Evolutionary conservation across 257 asterid genomes (phyloP).

Genomic region (Primulina tabacum): DNA sequence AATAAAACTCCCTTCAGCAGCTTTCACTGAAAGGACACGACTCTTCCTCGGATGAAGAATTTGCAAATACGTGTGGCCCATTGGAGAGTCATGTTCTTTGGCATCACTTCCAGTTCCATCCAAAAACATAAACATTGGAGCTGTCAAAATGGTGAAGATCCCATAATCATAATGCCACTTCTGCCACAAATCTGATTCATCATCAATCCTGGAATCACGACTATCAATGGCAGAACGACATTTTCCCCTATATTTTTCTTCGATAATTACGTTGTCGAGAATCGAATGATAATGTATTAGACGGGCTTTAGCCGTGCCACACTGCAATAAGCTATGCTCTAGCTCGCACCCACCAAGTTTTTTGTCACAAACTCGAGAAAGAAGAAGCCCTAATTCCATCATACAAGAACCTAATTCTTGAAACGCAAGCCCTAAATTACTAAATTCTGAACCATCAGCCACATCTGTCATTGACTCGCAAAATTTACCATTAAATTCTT

Average conservation of each 20-base stretch:
- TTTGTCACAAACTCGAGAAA: slow-evolving; percentile 43
- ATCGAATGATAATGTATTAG: slow-evolving; percentile 49
- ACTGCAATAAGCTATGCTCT: slow-evolving; percentile 42
- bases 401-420: slow-evolving; percentile 37
- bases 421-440: slow-evolving; percentile 28
- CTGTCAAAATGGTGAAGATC: slow-evolving; percentile 42
- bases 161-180: slow-evolving; percentile 62
- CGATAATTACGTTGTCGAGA: slow-evolving; percentile 29
- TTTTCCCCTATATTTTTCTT: slow-evolving; percentile 28
- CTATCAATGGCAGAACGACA: slow-evolving; percentile 9
- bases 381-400: slow-evolving; percentile 46
- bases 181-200: slow-evolving; percentile 38
- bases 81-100: slow-evolving; percentile 26
- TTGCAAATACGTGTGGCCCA: slow-evolving; percentile 40
- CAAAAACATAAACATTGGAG: slow-evolving; percentile 38
- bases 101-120: slow-evolving; percentile 16
- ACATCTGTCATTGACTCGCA: background rate
- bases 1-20: slow-evolving; percentile 40
- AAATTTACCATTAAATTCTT: slow-evolving; percentile 12
- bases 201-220: slow-evolving; percentile 11
- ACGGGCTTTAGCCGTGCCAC: slow-evolving; percentile 48
- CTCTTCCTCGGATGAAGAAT: slow-evolving; percentile 38
- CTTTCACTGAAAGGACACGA: slow-evolving; percentile 28
- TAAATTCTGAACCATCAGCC: slow-evolving; percentile 20
- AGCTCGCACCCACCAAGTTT: slow-evolving; percentile 37